Percentiles rank a stretch among this genome's conserved stretches.
Evolutionary conservation across 139 green algal species (phyloP).

Genomic region (Eudorina sp.): DNA sequence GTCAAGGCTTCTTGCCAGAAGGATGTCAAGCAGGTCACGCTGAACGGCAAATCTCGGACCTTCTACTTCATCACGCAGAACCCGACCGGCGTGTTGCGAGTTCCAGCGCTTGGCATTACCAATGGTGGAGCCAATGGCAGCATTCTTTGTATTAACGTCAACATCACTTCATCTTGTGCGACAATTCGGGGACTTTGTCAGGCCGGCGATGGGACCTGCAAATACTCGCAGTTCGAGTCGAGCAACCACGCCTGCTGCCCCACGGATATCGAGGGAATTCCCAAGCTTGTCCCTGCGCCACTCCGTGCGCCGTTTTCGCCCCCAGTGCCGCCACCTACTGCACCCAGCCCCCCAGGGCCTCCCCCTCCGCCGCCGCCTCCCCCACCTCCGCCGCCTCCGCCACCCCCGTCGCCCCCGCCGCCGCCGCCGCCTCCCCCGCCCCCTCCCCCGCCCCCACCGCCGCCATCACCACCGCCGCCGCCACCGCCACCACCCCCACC

Average conservation of each 20-base stretch:
- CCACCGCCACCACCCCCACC: conserved; percentile 18
- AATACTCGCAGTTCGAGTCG: conserved; percentile 33
- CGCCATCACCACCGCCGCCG: background rate
- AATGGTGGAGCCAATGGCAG: background rate
- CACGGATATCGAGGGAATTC: background rate
- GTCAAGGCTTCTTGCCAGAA: conserved; percentile 2
- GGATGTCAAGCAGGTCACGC: conserved; percentile 17
- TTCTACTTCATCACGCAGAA: conserved; percentile 26
- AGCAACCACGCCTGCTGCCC: conserved; percentile 37
- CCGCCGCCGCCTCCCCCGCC: background rate
- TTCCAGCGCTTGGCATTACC: background rate
- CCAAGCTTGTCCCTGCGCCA: background rate
- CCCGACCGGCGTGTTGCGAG: conserved; percentile 14
- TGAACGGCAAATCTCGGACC: conserved; percentile 7
- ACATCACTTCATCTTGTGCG: background rate
- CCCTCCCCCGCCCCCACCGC: background rate
- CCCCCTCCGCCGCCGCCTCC: background rate
- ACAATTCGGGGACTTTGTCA: background rate
- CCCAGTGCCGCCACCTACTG: background rate
- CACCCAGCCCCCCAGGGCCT: background rate
- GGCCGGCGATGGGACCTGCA: conserved; percentile 15
- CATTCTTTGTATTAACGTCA: conserved; percentile 25
- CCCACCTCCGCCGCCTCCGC: background rate
- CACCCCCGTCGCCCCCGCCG: conserved; percentile 1
- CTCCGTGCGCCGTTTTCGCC: background rate